These are phyloP conservation scores for Cenchrus fungigraminus DNA, from an alignment of 176 grass and related monocot genomes.

Conservation along the genomic window DNA sequence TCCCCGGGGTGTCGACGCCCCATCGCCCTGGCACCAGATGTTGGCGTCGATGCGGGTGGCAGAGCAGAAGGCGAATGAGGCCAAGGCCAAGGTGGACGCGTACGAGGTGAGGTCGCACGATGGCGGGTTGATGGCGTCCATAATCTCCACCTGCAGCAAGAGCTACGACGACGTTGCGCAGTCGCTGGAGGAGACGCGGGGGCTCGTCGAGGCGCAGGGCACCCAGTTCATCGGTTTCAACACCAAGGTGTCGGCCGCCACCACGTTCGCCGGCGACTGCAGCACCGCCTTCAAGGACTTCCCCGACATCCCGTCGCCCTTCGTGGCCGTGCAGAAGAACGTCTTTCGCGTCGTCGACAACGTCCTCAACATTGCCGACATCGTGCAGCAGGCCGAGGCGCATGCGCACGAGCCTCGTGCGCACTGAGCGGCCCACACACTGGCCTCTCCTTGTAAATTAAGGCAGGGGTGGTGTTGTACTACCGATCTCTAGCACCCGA, in stretches of 20 bases:
- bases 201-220: not conserved
- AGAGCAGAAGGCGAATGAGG: not conserved
- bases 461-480: not conserved
- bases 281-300: constrained; percentile 33
- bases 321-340: constrained; percentile 8
- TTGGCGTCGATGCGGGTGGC: constrained; percentile 24
- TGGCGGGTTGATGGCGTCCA: constrained; percentile 27
- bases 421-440: not conserved
- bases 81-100: not conserved
- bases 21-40: not conserved
- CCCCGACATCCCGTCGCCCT: not conserved
- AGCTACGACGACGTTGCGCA: constrained; percentile 25
- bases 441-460: not conserved
- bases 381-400: not conserved
- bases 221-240: not conserved
- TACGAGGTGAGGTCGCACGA: not conserved
- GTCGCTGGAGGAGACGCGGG: constrained; percentile 23
- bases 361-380: constrained; percentile 33
- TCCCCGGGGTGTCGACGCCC: constrained; percentile 23
- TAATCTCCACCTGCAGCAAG: not conserved
- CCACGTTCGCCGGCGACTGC: constrained; percentile 39
- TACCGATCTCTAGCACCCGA: constrained; percentile 32
- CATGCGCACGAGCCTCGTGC: too few relatives aligned
- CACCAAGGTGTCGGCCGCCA: not conserved
- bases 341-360: constrained; percentile 30